Percentiles rank a stretch among this genome's conserved stretches.
These are phyloP conservation scores for Chaetomiaceae sp. DNA, from an alignment of 2,329 filamentous ascomycete genomes.

Conservation along the genomic window DNA sequence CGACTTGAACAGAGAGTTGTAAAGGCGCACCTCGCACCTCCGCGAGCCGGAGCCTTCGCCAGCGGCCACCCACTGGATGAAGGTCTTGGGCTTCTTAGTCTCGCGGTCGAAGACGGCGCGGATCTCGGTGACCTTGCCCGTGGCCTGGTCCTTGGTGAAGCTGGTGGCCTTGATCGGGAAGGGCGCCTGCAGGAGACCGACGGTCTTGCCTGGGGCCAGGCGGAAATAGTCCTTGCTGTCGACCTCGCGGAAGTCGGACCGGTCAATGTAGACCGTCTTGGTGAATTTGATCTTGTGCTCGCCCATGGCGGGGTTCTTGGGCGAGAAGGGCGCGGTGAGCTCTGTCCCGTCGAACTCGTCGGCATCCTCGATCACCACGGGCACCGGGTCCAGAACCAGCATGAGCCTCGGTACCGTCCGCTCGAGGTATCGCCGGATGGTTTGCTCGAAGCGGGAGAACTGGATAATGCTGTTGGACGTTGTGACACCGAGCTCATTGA, in stretches of 20 bases:
- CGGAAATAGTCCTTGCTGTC: conserved; percentile 66
- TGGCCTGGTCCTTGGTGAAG: conserved; percentile 56
- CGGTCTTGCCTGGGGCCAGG: conserved; percentile 61
- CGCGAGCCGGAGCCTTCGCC: conserved; percentile 58
- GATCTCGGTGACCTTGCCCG: conserved; percentile 36
- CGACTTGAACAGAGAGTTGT: conserved; percentile 81
- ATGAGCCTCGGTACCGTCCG: conserved; percentile 82
- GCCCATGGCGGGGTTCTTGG: conserved; percentile 31
- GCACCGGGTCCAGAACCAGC: conserved; percentile 81
- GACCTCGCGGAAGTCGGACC: conserved; percentile 63
- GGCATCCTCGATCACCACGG: conserved; percentile 74
- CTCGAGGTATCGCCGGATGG: conserved; percentile 81
- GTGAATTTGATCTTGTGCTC: conserved; percentile 46
- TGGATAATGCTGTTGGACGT: conserved; percentile 76
- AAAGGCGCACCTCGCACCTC: conserved; percentile 70
- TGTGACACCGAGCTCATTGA: conserved; percentile 87
- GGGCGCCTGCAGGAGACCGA: conserved; percentile 61
- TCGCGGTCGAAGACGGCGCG: conserved; percentile 65
- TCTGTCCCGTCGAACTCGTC: conserved; percentile 55
- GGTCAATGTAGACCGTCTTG: conserved; percentile 64
- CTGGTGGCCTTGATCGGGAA: conserved; percentile 59
- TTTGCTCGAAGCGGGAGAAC: conserved; percentile 76
- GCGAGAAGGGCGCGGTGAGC: conserved; percentile 63
- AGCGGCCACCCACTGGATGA: conserved; percentile 82
- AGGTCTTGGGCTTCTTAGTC: conserved; percentile 69